Conservation (phyloP, 441 rosid genomes). For the Melastoma candidum region DNA sequence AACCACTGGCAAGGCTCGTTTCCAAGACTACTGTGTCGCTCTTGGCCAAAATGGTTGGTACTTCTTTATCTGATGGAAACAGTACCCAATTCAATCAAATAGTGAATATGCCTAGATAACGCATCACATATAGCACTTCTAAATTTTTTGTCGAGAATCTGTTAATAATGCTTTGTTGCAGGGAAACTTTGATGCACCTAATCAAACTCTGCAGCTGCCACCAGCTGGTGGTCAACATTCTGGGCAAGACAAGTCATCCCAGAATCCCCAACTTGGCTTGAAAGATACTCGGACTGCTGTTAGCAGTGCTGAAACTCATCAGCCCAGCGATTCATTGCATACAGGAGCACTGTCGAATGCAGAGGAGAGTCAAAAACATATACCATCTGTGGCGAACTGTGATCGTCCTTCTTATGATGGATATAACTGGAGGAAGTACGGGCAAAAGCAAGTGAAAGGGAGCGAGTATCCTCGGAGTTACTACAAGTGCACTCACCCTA, state of each 20-base stretch:
- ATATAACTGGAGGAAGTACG: constrained; percentile 70
- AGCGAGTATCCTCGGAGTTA: constrained; percentile 91
- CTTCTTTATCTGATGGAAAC: too few species aligned
- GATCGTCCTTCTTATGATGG: constrained; percentile 82
- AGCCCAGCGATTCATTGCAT: constrained; percentile 24
- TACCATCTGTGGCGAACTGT: constrained; percentile 11
- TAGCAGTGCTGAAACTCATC: constrained; percentile 22
- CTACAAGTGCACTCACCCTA: constrained; percentile 55
- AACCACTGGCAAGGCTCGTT: too few species aligned
- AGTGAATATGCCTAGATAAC: too few species aligned
- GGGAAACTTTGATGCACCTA: too few species aligned
- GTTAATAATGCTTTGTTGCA: too few species aligned
- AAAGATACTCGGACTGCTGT: too few species aligned
- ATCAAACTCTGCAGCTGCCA: constrained; percentile 10
- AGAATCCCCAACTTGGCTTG: constrained; percentile 10
- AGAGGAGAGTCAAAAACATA: constrained; percentile 37
- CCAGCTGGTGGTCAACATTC: constrained; percentile 21
- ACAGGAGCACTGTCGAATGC: constrained; percentile 19
- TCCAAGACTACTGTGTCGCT: too few species aligned
- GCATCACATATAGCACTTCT: too few species aligned
- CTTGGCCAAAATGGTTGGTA: too few species aligned
- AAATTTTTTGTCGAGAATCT: too few species aligned
- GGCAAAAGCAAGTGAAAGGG: neutral
- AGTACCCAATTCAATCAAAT: too few species aligned
- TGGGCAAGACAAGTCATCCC: constrained; percentile 23